phyloP scores from a whole-genome alignment of 2,329 filamentous ascomycete species.

The Tolypocladium ophioglossoides region DNA sequence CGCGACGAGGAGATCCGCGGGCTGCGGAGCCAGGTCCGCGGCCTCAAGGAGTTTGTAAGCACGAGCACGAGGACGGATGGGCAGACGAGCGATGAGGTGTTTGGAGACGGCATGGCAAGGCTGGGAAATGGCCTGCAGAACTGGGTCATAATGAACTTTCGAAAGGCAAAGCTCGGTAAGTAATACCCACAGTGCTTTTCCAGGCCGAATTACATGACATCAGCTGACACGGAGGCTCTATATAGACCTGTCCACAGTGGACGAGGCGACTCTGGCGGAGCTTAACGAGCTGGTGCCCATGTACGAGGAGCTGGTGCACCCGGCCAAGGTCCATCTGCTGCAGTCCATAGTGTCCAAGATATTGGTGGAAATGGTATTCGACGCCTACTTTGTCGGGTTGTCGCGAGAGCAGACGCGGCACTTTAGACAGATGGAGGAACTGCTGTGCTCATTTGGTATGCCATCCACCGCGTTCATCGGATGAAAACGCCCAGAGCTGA shows the following conservation, averaged over 20 bases:
- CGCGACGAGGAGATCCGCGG: constrained; percentile 46
- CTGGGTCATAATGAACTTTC: constrained; percentile 62
- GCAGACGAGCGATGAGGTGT: constrained; percentile 55
- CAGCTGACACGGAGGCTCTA: not conserved
- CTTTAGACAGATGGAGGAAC: constrained; percentile 37
- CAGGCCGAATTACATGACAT: not conserved
- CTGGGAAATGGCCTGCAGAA: constrained; percentile 61
- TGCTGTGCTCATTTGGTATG: constrained; percentile 31
- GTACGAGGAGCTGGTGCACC: constrained; percentile 42
- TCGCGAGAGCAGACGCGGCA: constrained; percentile 40
- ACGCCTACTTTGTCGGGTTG: constrained; percentile 53
- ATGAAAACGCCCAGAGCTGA: not conserved
- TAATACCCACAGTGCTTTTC: not conserved
- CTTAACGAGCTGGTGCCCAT: constrained; percentile 42
- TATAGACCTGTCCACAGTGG: constrained; percentile 32
- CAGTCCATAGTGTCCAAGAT: constrained; percentile 51
- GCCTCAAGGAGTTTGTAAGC: constrained; percentile 63
- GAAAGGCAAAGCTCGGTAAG: constrained; percentile 48
- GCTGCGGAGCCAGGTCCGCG: constrained; percentile 49
- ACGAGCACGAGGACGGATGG: constrained; percentile 51
- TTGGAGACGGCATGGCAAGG: constrained; percentile 49
- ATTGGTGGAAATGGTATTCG: constrained; percentile 51
- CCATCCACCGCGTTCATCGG: not conserved
- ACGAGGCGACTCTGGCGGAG: constrained; percentile 29
- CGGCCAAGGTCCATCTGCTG: constrained; percentile 49